A percentile compares a stretch with the other conserved stretches of the same genome.
Evolutionary conservation across 257 asterid species (phyloP).

Genomic region (Misopates orontium): DNA sequence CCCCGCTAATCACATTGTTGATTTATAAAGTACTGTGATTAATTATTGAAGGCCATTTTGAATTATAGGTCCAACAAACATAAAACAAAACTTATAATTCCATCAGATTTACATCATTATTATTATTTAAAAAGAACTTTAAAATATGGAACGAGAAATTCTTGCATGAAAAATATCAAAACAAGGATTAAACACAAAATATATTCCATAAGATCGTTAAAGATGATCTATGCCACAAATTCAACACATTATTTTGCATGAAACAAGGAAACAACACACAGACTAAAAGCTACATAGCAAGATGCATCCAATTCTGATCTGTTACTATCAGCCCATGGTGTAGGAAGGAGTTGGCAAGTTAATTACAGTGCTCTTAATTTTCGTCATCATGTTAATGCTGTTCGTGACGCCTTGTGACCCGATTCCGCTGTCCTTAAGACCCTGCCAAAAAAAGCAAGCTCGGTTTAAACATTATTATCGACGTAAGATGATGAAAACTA

Average conservation of each 20-base stretch:
- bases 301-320: neutral
- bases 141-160: no score
- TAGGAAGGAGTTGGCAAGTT: constrained; percentile 92
- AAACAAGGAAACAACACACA: constrained; percentile 3
- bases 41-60: no score
- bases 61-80: no score
- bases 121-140: no score
- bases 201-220: neutral
- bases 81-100: no score
- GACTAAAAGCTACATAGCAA: constrained; percentile 3
- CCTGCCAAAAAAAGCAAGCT: constrained; percentile 48
- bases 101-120: no score
- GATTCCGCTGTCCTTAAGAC: constrained; percentile 95
- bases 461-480: no score
- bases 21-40: no score
- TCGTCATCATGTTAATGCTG: constrained; percentile 97
- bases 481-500: neutral
- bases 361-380: constrained; percentile 92
- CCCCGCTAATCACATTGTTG: no score
- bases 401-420: constrained; percentile 97
- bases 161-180: no score
- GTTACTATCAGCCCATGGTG: constrained; percentile 65
- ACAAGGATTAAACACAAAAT: neutral
- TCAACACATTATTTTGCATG: constrained; percentile 19
- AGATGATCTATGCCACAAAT: constrained; percentile 6